Percentiles rank a stretch among this genome's conserved stretches.
These are phyloP conservation scores for Pisolithus orientalis DNA, from an alignment of 768 basidiomycete species.

Conservation along the genomic window DNA sequence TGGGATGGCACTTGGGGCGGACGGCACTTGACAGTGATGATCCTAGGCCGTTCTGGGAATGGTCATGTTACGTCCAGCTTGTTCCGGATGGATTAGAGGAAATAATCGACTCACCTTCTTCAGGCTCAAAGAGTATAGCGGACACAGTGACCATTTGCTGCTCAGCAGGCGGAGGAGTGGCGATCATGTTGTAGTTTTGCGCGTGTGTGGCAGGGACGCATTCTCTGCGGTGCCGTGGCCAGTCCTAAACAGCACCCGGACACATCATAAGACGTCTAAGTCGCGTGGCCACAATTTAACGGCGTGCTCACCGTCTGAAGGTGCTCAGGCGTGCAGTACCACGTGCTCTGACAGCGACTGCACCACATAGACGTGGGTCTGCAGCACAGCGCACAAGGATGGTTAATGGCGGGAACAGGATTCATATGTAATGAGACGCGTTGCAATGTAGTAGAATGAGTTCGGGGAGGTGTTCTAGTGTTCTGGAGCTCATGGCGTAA, in stretches of 20 bases:
- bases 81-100: conserved; percentile 5
- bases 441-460: conserved; percentile 19
- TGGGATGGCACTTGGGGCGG: conserved; percentile 65
- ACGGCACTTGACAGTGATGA: conserved; percentile 64
- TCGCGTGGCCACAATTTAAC: conserved; percentile 15
- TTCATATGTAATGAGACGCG: conserved; percentile 36
- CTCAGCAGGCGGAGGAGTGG: conserved; percentile 68
- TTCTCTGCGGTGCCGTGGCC: conserved; percentile 68
- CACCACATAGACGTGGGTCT: conserved; percentile 81
- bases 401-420: conserved; percentile 53
- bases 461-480: conserved; percentile 9
- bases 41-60: conserved; percentile 60
- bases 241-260: conserved; percentile 47
- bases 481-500: background rate
- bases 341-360: conserved; percentile 73
- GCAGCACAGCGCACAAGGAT: conserved; percentile 71
- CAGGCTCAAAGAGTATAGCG: conserved; percentile 68
- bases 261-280: conserved; percentile 4
- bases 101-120: conserved; percentile 51
- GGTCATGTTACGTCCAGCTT: conserved; percentile 5
- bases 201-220: conserved; percentile 49
- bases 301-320: conserved; percentile 50
- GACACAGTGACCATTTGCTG: conserved; percentile 61
- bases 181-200: conserved; percentile 61
- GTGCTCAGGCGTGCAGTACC: conserved; percentile 80